Percentiles rank a stretch among this genome's conserved stretches.
Conservation (phyloP, 768 basidiomycete genomes). For the Termitomyces sp. region DNA sequence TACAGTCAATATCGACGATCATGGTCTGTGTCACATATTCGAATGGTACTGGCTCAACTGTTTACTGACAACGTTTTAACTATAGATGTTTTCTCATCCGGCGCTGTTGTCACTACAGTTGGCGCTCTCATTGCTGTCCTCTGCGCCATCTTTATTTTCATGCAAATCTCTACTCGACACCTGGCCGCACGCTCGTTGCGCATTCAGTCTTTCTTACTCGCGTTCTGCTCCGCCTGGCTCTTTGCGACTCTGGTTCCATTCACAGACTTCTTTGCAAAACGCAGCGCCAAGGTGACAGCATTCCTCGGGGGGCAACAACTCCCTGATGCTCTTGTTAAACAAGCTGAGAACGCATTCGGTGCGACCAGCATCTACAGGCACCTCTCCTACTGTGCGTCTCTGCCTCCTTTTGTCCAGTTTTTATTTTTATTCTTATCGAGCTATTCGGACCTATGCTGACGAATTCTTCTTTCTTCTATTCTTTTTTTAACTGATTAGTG, state of each 20-base stretch:
- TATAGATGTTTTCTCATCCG: constrained; percentile 36
- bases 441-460: constrained; percentile 1
- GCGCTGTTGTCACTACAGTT: constrained; percentile 31
- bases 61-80: background rate
- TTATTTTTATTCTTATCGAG: background rate
- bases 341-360: constrained; percentile 31
- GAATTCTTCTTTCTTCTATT: background rate
- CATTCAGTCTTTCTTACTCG: constrained; percentile 33
- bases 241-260: constrained; percentile 26
- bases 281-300: constrained; percentile 41
- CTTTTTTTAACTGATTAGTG: constrained; percentile 28
- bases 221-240: constrained; percentile 42
- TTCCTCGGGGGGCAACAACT: constrained; percentile 33
- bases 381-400: constrained; percentile 43
- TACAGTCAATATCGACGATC: constrained; percentile 32
- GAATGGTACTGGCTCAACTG: background rate
- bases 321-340: constrained; percentile 31
- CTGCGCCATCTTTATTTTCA: constrained; percentile 19
- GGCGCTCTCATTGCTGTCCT: constrained; percentile 30
- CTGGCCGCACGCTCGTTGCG: constrained; percentile 24
- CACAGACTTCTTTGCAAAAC: constrained; percentile 31
- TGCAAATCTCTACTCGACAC: constrained; percentile 16
- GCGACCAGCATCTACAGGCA: constrained; percentile 39
- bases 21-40: constrained; percentile 19
- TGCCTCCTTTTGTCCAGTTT: background rate